A percentile compares a stretch with the other conserved stretches of the same genome.
phyloP scores from a whole-genome alignment of 345 rosid species.

The Lepidium africanum region DNA sequence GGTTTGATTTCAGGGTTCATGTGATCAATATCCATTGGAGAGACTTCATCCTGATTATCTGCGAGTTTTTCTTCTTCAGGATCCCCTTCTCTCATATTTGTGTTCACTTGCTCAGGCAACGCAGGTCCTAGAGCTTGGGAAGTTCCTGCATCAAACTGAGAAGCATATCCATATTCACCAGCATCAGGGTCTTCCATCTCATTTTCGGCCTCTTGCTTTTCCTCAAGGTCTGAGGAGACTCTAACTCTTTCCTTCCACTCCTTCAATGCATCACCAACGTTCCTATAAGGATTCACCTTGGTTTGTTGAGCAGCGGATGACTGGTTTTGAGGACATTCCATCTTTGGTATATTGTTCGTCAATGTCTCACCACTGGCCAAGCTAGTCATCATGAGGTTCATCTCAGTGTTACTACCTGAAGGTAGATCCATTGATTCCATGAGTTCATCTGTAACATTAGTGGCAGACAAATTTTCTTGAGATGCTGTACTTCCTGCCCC shows the following conservation, averaged over 20 bases:
- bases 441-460: slow-evolving; percentile 35
- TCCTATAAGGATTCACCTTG: slow-evolving; percentile 71
- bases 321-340: slow-evolving; percentile 39
- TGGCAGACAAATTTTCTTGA: slow-evolving; percentile 41
- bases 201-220: slow-evolving; percentile 38
- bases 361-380: slow-evolving; percentile 44
- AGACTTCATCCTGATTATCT: slow-evolving; percentile 34
- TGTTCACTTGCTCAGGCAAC: slow-evolving; percentile 66
- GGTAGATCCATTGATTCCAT: slow-evolving; percentile 46
- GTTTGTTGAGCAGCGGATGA: slow-evolving; percentile 38
- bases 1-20: slow-evolving; percentile 35
- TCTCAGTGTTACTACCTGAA: slow-evolving; percentile 39
- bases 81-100: slow-evolving; percentile 35
- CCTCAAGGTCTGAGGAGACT: slow-evolving; percentile 58
- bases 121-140: slow-evolving; percentile 91
- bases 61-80: slow-evolving; percentile 41
- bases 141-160: slow-evolving; percentile 68
- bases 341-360: slow-evolving; percentile 36
- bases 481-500: slow-evolving; percentile 39
- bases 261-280: slow-evolving; percentile 78
- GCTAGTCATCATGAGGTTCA: slow-evolving; percentile 42
- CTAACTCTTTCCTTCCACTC: slow-evolving; percentile 90
- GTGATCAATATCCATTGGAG: slow-evolving; percentile 63
- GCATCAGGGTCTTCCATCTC: slow-evolving; percentile 70
- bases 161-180: slow-evolving; percentile 64